Conservation (phyloP, 305 asterid genomes). For the Fraxinus albicans region DNA sequence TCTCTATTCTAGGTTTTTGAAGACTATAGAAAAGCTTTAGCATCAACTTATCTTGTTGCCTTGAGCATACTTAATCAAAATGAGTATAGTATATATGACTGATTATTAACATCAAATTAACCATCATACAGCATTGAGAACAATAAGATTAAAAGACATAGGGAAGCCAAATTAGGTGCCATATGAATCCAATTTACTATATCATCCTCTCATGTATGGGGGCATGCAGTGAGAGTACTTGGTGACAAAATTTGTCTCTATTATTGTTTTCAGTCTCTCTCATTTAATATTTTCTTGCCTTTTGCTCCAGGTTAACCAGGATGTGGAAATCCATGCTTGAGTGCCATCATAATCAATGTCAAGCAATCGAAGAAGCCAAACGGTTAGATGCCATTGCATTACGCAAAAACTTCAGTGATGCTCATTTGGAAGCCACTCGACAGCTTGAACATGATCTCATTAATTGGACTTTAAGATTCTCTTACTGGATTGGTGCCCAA, state of each 20-base stretch:
- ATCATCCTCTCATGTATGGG: neutral
- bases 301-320: slow-evolving; percentile 53
- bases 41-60: neutral
- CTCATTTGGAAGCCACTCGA: slow-evolving; percentile 76
- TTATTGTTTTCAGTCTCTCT: neutral
- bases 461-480: slow-evolving; percentile 76
- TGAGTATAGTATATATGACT: neutral
- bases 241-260: neutral
- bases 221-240: neutral
- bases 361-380: slow-evolving; percentile 84
- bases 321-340: slow-evolving; percentile 97
- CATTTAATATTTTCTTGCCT: neutral
- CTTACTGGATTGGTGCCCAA: slow-evolving; percentile 77
- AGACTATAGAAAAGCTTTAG: neutral
- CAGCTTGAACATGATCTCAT: slow-evolving; percentile 80
- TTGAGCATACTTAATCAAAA: neutral
- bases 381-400: slow-evolving; percentile 69
- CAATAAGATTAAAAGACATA: neutral
- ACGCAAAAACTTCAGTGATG: slow-evolving; percentile 60
- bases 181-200: neutral
- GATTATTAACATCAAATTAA: neutral
- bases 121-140: slow-evolving; percentile 1
- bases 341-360: slow-evolving; percentile 81
- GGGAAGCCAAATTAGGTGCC: neutral
- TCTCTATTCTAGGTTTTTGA: neutral